Evolutionary conservation across 108 stramenopile species (phyloP).

Genomic region (Cylindrotheca fusiformis): DNA sequence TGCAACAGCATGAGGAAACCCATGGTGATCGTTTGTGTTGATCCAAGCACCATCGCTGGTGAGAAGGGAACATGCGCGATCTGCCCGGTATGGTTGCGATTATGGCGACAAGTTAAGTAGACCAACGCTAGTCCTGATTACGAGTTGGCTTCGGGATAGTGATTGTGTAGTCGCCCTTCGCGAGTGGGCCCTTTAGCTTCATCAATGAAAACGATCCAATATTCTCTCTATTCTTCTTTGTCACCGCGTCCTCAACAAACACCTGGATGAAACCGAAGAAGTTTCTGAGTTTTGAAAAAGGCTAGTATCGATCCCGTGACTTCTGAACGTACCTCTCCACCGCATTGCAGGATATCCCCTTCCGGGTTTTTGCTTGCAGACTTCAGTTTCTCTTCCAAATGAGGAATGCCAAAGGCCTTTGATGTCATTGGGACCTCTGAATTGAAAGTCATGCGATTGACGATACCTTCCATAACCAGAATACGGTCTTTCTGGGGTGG

Average conservation of each 20-base stretch:
- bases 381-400: constrained; percentile 12
- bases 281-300: background rate
- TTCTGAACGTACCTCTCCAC: constrained; percentile 14
- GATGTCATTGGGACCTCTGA: constrained; percentile 18
- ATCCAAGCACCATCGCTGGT: too few relatives aligned
- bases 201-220: constrained; percentile 64
- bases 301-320: background rate
- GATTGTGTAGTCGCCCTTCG: constrained; percentile 34
- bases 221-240: constrained; percentile 52
- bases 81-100: too few relatives aligned
- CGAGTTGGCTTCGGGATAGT: constrained; percentile 34
- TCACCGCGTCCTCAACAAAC: constrained; percentile 65
- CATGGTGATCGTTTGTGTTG: too few relatives aligned
- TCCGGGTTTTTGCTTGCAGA: constrained; percentile 12
- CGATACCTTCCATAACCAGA: constrained; percentile 68
- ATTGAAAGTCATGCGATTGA: constrained; percentile 13
- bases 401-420: constrained; percentile 41
- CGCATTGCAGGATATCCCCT: constrained; percentile 14
- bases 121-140: background rate
- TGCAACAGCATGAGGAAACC: too few relatives aligned
- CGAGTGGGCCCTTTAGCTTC: constrained; percentile 44
- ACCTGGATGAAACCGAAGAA: background rate
- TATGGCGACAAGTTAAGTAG: too few relatives aligned
- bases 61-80: too few relatives aligned
- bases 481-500: constrained; percentile 75